These are phyloP conservation scores for Pleurotus giganteus DNA, from an alignment of 768 basidiomycete species.

Conservation along the genomic window DNA sequence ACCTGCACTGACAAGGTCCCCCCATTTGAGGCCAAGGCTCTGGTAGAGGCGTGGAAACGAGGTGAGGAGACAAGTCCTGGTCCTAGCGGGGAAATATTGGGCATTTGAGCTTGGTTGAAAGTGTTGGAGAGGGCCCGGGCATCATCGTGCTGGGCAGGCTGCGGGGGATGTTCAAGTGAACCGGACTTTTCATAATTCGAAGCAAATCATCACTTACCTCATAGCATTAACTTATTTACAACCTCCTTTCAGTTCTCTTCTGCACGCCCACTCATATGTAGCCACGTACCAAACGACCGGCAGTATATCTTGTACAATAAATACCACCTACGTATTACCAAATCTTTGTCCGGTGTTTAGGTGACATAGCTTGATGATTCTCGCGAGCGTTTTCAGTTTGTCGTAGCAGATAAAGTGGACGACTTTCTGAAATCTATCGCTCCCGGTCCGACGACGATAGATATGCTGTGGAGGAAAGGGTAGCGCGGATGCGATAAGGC, in stretches of 20 bases:
- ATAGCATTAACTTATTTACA: no score
- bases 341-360: neutral
- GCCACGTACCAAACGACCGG: no score
- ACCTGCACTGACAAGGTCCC: constrained; percentile 49
- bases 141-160: neutral
- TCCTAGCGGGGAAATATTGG: neutral
- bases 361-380: neutral
- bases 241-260: no score
- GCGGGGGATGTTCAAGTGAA: neutral
- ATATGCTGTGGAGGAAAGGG: neutral
- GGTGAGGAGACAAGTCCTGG: constrained; percentile 28
- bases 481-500: neutral
- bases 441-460: neutral
- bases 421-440: neutral
- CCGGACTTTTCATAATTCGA: neutral
- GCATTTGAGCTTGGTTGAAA: neutral
- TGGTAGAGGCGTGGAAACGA: no score
- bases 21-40: constrained; percentile 79
- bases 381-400: neutral
- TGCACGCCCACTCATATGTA: no score
- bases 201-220: neutral
- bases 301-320: neutral
- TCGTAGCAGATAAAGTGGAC: neutral
- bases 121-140: neutral
- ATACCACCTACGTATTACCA: neutral